Evolutionary conservation across 23 red algal genomes (phyloP).

Genomic region (Gracilaria domingensis): DNA sequence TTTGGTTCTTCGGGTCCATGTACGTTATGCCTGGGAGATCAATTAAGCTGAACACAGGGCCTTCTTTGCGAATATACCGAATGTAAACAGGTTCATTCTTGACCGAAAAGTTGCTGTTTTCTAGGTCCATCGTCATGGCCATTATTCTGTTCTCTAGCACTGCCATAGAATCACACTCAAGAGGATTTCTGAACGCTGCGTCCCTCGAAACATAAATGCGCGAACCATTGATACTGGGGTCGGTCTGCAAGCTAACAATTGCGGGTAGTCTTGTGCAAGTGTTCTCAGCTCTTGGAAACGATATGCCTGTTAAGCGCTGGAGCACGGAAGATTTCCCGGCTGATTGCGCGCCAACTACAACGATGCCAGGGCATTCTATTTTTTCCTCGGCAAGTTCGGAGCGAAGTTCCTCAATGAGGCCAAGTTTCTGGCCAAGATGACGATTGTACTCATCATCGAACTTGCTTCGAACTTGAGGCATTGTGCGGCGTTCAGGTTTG

Average conservation of each 20-base stretch:
- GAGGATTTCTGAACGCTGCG: constrained; percentile 4
- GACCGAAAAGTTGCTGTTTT: neutral
- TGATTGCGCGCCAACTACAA: constrained; percentile 60
- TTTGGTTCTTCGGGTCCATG: constrained; percentile 9
- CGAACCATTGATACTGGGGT: neutral
- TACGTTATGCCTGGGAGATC: constrained; percentile 60
- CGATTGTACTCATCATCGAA: neutral
- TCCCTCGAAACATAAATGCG: constrained; percentile 9
- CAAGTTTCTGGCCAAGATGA: constrained; percentile 19
- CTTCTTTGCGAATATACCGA: constrained; percentile 25
- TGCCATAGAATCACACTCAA: neutral
- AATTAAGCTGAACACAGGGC: constrained; percentile 58
- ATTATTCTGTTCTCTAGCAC: constrained; percentile 17
- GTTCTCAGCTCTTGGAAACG: constrained; percentile 49
- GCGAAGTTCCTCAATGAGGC: constrained; percentile 35
- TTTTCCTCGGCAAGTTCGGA: neutral
- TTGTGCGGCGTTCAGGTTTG: neutral
- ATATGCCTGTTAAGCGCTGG: constrained; percentile 27
- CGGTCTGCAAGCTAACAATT: constrained; percentile 44
- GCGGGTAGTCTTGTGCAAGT: constrained; percentile 49
- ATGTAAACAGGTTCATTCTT: constrained; percentile 42
- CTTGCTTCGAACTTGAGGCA: neutral
- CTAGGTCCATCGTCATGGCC: neutral
- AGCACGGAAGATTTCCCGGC: constrained; percentile 61
- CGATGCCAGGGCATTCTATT: constrained; percentile 47